A percentile compares a stretch with the other conserved stretches of the same genome.
phyloP scores from a whole-genome alignment of 2,329 filamentous ascomycete genomes.

The Cordyceps cateniannulata region DNA sequence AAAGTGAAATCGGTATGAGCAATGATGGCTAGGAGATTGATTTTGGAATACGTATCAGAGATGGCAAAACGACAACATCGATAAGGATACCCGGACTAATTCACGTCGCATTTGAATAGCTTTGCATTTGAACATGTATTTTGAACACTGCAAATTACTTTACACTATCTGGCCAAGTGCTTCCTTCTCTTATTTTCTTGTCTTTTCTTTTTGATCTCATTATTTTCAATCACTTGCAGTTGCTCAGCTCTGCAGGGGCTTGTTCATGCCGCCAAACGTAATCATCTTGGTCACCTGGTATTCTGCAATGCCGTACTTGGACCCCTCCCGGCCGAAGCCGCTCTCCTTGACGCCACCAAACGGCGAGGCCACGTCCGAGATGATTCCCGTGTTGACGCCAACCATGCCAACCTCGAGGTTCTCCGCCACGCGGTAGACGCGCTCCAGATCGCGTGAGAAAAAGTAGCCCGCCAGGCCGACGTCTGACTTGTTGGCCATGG shows the following conservation, averaged over 20 bases:
- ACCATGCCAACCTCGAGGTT: slow-evolving; percentile 81
- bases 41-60: background rate
- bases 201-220: background rate
- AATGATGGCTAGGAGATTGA: background rate
- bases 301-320: slow-evolving; percentile 69
- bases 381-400: slow-evolving; percentile 70
- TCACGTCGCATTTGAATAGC: background rate
- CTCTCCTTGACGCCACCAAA: slow-evolving; percentile 82
- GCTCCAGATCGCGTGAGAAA: slow-evolving; percentile 61
- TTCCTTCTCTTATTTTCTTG: background rate
- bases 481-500: slow-evolving; percentile 71
- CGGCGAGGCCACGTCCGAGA: slow-evolving; percentile 50
- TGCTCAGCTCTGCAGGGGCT: slow-evolving; percentile 42
- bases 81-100: background rate
- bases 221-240: background rate
- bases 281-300: slow-evolving; percentile 67
- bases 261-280: slow-evolving; percentile 47
- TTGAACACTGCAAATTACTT: background rate
- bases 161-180: background rate
- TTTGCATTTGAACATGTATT: background rate
- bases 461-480: slow-evolving; percentile 95
- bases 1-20: background rate
- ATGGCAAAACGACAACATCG: slow-evolving; percentile 1
- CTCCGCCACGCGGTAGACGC: slow-evolving; percentile 58
- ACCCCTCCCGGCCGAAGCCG: slow-evolving; percentile 74